Evolutionary conservation across 73 alveolate species (phyloP), one percentile per base, ranked within the genome.

Genomic region (Effrenium voratum): DNA sequence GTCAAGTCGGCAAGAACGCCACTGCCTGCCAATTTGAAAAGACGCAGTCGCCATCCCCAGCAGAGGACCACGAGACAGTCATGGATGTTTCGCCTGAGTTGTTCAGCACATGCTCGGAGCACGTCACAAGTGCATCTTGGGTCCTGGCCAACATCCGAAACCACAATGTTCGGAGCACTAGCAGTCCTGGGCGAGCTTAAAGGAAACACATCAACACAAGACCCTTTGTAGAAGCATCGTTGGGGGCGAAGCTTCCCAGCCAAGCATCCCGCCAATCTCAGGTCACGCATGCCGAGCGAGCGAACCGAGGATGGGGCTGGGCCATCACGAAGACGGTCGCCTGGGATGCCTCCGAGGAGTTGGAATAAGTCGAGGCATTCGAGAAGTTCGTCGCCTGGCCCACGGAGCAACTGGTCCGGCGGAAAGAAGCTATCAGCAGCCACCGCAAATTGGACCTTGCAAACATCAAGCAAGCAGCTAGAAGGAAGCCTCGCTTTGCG

Each of bases 11-110:
- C n/a, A n/a, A n/a, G n/a, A n/a, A 66, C 32, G 57, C 32, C 22
- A 22, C n/a, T 22, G 32, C 97, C 97, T 90, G 87, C 97, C 97
- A 90, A 50, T 50, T 90, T 75, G 66, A 76, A 46, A 90, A 90
- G 75, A 90, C 86, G 36, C 97, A 90, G 63, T 90, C 97, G n/a
- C 97, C 97, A 32, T 90, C 97, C 26, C 97, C 97, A 36, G 59
- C 97, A 55, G 87, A 90, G 75, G 97, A 66, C 97, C 97, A 90
- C n/a, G 82, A 73, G 80, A 90, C n/a, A 5, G 97, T 45, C 77
- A 90, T 16, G 13, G 97, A 90, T 22, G 97, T 90, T 47, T 32
- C 68, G 26, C 97, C 97, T 90, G 43, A 36, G 47, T 1, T 22
- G 52, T 3, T 5, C 12, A 16, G 34, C 84, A 73, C 22, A 44